Percentiles rank a stretch among this genome's conserved stretches.
Conservation (phyloP, 164 flowering plant species). For the Stephania japonica region DNA sequence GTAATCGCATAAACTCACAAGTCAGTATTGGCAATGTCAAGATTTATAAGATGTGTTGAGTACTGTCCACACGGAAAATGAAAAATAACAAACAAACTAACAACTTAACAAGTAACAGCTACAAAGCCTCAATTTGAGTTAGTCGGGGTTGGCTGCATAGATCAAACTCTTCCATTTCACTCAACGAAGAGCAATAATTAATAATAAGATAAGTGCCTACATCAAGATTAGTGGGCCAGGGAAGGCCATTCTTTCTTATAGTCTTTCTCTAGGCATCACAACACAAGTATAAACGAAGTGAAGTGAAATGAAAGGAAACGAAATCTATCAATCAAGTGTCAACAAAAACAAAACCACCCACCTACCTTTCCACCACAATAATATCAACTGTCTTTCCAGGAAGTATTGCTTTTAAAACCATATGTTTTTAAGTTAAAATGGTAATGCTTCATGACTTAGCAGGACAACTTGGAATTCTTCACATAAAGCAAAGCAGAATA, state of each 20-base stretch:
- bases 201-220: conserved; percentile 1
- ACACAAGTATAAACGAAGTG: conserved; percentile 8
- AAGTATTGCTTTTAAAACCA: conserved; percentile 5
- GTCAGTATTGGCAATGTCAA: conserved; percentile 14
- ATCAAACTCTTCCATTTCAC: too few species aligned
- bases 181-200: background rate
- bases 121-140: too few species aligned
- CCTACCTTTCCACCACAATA: conserved; percentile 7
- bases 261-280: background rate
- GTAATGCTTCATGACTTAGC: conserved; percentile 17
- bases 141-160: too few species aligned
- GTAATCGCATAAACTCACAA: background rate
- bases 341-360: conserved; percentile 12
- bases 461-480: conserved; percentile 8
- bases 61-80: background rate
- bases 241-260: background rate
- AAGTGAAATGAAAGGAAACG: background rate
- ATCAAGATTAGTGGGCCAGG: background rate
- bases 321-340: conserved; percentile 3
- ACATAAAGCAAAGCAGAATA: conserved; percentile 20
- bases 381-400: background rate
- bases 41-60: background rate
- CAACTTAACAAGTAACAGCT: too few species aligned
- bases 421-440: background rate
- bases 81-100: background rate